Conservation (phyloP, 164 flowering plant genomes). For the Pachysandra terminalis region DNA sequence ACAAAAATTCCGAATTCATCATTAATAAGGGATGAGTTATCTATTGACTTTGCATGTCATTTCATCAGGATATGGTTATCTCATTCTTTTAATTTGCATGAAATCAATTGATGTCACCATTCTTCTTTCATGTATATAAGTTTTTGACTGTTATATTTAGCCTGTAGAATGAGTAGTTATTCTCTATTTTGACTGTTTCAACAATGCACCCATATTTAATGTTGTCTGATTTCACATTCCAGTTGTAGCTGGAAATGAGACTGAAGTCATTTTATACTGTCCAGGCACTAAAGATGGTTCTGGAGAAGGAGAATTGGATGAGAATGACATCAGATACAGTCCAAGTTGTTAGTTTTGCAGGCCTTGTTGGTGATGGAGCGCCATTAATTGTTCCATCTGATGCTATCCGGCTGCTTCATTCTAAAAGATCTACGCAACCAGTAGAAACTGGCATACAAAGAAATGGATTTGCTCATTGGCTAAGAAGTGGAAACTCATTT, state of each 20-base stretch:
- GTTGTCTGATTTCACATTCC: not conserved
- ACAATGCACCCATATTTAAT: not conserved
- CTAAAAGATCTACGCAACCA: constrained; percentile 34
- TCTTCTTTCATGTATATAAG: no score
- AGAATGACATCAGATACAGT: constrained; percentile 70
- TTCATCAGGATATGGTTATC: not conserved
- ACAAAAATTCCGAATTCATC: no score
- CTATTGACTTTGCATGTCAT: not conserved
- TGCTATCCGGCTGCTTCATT: constrained; percentile 33
- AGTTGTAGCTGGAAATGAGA: constrained; percentile 6
- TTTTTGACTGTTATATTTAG: no score
- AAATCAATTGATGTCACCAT: no score
- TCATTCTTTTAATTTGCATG: not conserved
- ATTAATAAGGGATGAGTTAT: no score
- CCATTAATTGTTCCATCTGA: constrained; percentile 55
- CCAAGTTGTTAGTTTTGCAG: constrained; percentile 82
- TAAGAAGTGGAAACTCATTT: constrained; percentile 73
- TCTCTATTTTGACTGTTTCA: not conserved
- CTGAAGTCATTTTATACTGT: constrained; percentile 13
- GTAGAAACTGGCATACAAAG: constrained; percentile 33
- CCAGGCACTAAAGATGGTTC: constrained; percentile 93
- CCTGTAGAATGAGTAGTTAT: not conserved
- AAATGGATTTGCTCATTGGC: constrained; percentile 74
- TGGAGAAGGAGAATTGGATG: constrained; percentile 90
- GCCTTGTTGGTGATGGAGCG: constrained; percentile 96